A percentile compares a stretch with the other conserved stretches of the same genome.
These are phyloP conservation scores for Prunus mume DNA, from an alignment of 306 rosid genomes.

Conservation along the genomic window DNA sequence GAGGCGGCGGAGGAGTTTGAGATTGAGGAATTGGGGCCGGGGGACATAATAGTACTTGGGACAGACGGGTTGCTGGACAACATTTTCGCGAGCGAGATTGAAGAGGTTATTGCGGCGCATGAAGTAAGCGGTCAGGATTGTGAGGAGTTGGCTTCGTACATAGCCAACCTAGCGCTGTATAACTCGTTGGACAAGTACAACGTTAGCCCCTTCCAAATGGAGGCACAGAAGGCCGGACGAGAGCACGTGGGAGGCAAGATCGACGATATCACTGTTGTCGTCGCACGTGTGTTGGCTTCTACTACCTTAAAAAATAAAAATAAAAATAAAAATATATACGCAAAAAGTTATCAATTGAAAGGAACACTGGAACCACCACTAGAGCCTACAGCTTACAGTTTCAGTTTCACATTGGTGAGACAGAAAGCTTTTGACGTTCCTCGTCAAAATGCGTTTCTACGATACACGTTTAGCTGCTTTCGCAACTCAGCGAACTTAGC, in stretches of 20 bases:
- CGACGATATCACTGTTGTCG: background rate
- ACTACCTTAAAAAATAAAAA: too few species aligned
- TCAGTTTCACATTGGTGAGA: too few species aligned
- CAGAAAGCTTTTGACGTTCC: too few species aligned
- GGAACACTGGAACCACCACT: too few species aligned
- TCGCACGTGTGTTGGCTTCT: background rate
- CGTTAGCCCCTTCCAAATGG: background rate
- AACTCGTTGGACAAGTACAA: background rate
- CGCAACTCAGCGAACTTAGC: too few species aligned
- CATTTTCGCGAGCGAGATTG: background rate
- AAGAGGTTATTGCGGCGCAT: background rate
- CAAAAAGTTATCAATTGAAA: too few species aligned
- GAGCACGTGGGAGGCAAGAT: background rate
- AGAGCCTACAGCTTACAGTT: too few species aligned
- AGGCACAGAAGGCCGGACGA: background rate
- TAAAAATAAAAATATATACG: too few species aligned
- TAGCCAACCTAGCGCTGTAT: background rate
- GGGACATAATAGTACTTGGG: background rate
- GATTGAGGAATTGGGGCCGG: background rate
- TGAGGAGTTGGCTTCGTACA: background rate
- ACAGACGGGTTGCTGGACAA: conserved; percentile 11
- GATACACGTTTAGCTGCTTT: too few species aligned
- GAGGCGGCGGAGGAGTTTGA: background rate
- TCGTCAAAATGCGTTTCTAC: too few species aligned
- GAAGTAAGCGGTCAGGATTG: background rate